These are phyloP conservation scores for Auxenochlorella protothecoides DNA, from an alignment of 139 green algal species.

Conservation along the genomic window DNA sequence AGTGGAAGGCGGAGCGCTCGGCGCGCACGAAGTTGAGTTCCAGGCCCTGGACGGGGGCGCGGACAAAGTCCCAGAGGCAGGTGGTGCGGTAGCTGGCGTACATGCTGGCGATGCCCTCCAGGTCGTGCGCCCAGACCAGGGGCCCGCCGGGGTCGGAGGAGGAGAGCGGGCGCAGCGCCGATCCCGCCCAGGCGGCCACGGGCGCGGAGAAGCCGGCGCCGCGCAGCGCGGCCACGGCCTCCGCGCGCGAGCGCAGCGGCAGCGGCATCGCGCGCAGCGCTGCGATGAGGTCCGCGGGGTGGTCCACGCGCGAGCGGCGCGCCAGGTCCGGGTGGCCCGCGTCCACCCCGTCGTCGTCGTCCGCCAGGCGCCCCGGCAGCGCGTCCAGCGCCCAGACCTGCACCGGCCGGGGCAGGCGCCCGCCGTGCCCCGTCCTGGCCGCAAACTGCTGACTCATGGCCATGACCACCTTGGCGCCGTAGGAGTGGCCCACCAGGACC, in stretches of 20 bases:
- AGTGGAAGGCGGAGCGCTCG: slow-evolving; percentile 52
- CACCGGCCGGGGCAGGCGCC: slow-evolving; percentile 62
- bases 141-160: slow-evolving; percentile 4
- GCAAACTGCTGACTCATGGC: slow-evolving; percentile 82
- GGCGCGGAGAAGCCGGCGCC: slow-evolving; percentile 25
- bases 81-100: slow-evolving; percentile 67
- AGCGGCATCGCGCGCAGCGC: slow-evolving; percentile 49
- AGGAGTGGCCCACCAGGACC: slow-evolving; percentile 83
- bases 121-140: slow-evolving; percentile 76
- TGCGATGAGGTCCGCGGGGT: slow-evolving; percentile 65
- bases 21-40: slow-evolving; percentile 74
- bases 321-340: too few species aligned
- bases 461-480: slow-evolving; percentile 88
- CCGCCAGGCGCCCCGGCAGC: slow-evolving; percentile 62
- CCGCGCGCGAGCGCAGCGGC: slow-evolving; percentile 39
- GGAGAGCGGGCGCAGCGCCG: slow-evolving; percentile 59
- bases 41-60: slow-evolving; percentile 51
- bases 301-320: slow-evolving; percentile 32
- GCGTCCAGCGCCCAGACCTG: slow-evolving; percentile 89
- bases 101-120: slow-evolving; percentile 76
- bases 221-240: slow-evolving; percentile 39
- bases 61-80: slow-evolving; percentile 68
- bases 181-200: slow-evolving; percentile 66
- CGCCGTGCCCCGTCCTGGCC: not conserved
- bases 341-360: too few species aligned